Conservation (phyloP, 78 protist genomes). For the Anaeramoeba flamelloides region DNA sequence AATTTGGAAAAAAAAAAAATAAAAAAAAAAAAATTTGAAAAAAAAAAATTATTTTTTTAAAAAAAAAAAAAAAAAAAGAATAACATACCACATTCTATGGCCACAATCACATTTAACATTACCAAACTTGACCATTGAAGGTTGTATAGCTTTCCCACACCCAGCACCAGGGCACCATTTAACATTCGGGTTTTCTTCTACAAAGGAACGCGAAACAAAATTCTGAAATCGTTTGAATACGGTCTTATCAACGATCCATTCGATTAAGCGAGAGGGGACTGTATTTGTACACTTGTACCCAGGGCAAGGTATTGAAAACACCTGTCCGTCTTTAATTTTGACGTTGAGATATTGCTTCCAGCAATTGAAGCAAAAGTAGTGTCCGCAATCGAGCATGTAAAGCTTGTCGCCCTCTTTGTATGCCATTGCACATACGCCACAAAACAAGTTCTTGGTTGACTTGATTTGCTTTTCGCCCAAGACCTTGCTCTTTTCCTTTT, state of each 20-base stretch:
- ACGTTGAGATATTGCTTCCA: background rate
- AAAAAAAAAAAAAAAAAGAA: background rate
- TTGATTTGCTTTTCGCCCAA: no score
- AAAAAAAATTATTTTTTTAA: background rate
- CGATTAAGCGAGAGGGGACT: background rate
- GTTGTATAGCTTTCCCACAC: conserved; percentile 10
- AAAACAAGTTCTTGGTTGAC: no score
- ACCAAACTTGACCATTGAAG: background rate
- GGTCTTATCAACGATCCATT: background rate
- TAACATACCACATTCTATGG: background rate
- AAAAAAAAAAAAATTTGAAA: background rate
- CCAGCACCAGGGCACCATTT: conserved; percentile 21
- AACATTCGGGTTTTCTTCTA: conserved; percentile 14
- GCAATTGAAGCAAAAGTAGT: background rate
- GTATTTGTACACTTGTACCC: background rate
- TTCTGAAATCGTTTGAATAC: background rate
- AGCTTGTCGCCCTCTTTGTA: background rate
- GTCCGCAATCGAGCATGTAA: background rate
- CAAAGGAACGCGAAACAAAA: conserved; percentile 7
- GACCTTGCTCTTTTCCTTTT: background rate
- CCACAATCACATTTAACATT: conserved; percentile 16
- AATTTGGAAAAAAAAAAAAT: background rate
- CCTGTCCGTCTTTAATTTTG: background rate
- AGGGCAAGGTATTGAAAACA: background rate
- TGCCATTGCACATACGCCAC: background rate